Percentiles rank a stretch among this genome's conserved stretches.
Conservation (phyloP, 1,284 basidiomycete species). For the Marasmius tenuissimus region DNA sequence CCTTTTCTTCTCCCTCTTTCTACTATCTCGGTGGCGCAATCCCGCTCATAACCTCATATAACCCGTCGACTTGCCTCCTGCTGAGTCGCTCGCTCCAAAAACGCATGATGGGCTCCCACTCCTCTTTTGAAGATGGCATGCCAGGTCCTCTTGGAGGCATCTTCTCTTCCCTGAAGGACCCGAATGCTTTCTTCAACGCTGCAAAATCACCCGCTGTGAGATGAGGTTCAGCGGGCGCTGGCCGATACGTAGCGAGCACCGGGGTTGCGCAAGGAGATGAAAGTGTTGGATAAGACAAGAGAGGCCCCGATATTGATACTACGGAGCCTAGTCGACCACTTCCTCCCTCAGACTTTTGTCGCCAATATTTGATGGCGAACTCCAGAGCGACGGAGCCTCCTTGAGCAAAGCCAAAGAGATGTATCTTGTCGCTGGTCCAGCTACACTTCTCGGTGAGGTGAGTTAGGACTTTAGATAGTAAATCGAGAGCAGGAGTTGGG, state of each 20-base stretch:
- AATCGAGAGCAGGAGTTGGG: conserved; percentile 63
- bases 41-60: conserved; percentile 75
- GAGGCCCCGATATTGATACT: conserved; percentile 66
- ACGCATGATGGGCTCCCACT: conserved; percentile 83
- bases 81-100: conserved; percentile 80
- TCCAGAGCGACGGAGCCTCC: conserved; percentile 83
- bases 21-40: background rate
- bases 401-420: conserved; percentile 89
- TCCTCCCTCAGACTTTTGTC: conserved; percentile 32
- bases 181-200: conserved; percentile 62
- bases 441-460: conserved; percentile 59
- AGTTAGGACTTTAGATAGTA: conserved; percentile 53
- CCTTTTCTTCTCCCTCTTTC: background rate
- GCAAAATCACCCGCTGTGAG: conserved; percentile 44
- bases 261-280: conserved; percentile 57
- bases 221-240: conserved; percentile 42
- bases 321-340: conserved; percentile 56
- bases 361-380: conserved; percentile 54
- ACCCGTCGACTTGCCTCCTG: conserved; percentile 59
- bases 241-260: conserved; percentile 60
- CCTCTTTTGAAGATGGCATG: conserved; percentile 76
- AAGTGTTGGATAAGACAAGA: conserved; percentile 75
- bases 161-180: conserved; percentile 46
- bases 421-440: conserved; percentile 72
- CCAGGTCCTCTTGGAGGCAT: conserved; percentile 43